Evolutionary conservation across 106 monocot species (phyloP).

Genomic region (Phalaenopsis aphrodite): DNA sequence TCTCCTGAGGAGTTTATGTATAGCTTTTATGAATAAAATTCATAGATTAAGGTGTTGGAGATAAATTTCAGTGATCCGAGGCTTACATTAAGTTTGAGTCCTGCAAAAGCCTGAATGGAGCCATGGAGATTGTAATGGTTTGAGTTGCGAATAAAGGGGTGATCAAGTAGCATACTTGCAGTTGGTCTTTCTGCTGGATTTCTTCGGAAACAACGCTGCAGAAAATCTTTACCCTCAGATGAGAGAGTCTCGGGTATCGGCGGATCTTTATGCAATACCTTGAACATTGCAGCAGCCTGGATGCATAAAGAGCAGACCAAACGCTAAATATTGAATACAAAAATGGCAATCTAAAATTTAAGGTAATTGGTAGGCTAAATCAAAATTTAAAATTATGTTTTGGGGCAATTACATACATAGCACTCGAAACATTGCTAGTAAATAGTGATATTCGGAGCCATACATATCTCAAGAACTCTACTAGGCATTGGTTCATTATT

Average conservation of each 20-base stretch:
- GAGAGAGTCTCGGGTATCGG: slow-evolving; percentile 78
- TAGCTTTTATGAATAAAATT: not conserved
- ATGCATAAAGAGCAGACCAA: slow-evolving; percentile 1
- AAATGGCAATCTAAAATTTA: not conserved
- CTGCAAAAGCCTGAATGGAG: slow-evolving; percentile 39
- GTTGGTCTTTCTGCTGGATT: slow-evolving; percentile 83
- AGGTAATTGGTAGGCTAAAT: no score
- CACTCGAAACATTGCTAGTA: no score
- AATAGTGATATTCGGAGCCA: no score
- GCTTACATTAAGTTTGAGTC: slow-evolving; percentile 39
- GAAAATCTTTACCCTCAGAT: slow-evolving; percentile 80
- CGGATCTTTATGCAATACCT: slow-evolving; percentile 71
- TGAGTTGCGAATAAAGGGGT: slow-evolving; percentile 59
- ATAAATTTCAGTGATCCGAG: not conserved
- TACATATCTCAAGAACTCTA: no score
- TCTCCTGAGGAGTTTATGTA: slow-evolving; percentile 30
- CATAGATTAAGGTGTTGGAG: not conserved
- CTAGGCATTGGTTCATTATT: no score
- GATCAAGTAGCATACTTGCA: slow-evolving; percentile 63
- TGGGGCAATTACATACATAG: no score
- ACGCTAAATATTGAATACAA: not conserved
- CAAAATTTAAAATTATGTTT: no score
- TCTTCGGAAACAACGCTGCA: slow-evolving; percentile 66
- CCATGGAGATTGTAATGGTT: slow-evolving; percentile 44
- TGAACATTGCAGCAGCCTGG: slow-evolving; percentile 95